Percentiles rank a stretch among this genome's conserved stretches.
Evolutionary conservation across 1,284 basidiomycete genomes (phyloP).

Genomic region (Farysia itapuensis): DNA sequence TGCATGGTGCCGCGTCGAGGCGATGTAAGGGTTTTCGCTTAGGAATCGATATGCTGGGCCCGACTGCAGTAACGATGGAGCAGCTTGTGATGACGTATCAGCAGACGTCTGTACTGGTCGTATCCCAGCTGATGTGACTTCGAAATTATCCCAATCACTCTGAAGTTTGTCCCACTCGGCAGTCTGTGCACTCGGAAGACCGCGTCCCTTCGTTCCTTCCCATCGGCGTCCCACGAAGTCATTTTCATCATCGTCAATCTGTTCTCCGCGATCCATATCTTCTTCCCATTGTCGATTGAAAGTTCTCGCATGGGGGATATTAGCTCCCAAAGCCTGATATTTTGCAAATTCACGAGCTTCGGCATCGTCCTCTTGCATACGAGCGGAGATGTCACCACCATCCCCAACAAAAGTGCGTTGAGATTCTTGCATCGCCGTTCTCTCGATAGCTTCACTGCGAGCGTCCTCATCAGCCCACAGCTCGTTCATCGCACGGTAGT

Average conservation of each 20-base stretch:
- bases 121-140: slow-evolving; percentile 35
- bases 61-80: slow-evolving; percentile 3
- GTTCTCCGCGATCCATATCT: slow-evolving; percentile 14
- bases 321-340: slow-evolving; percentile 42
- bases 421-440: slow-evolving; percentile 15
- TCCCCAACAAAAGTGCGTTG: slow-evolving; percentile 46
- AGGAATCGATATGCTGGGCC: slow-evolving; percentile 52
- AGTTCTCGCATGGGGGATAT: slow-evolving; percentile 31
- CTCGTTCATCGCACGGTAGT: slow-evolving; percentile 39
- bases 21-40: slow-evolving; percentile 52
- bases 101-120: slow-evolving; percentile 22
- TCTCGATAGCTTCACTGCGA: slow-evolving; percentile 32
- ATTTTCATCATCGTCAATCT: slow-evolving; percentile 54
- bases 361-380: slow-evolving; percentile 54
- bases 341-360: slow-evolving; percentile 47
- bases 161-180: slow-evolving; percentile 72
- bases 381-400: slow-evolving; percentile 43
- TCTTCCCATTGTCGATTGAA: slow-evolving; percentile 45
- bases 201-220: slow-evolving; percentile 44
- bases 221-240: slow-evolving; percentile 58
- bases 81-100: background rate
- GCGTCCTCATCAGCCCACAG: slow-evolving; percentile 57
- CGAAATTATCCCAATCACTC: slow-evolving; percentile 72
- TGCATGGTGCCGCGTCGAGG: slow-evolving; percentile 35
- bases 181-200: slow-evolving; percentile 48